Evolutionary conservation across 495 filamentous ascomycete genomes (phyloP).

Genomic region (Podospora bellae-mahoneyi): DNA sequence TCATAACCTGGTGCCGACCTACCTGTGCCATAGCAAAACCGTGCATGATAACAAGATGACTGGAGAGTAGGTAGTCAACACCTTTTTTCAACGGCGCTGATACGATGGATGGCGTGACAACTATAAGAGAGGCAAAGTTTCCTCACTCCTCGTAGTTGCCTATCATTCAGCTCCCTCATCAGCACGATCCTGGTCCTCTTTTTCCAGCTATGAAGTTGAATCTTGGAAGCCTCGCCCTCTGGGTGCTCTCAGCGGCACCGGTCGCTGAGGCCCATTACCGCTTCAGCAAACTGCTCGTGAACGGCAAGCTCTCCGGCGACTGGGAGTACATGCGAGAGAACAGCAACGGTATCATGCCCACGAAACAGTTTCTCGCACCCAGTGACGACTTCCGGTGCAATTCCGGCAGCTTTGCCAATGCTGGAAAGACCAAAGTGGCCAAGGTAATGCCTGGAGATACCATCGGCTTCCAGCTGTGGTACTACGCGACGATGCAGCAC

Average conservation of each 20-base stretch:
- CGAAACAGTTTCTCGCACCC: constrained; percentile 26
- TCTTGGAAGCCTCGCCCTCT: constrained; percentile 12
- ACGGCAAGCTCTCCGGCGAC: constrained; percentile 16
- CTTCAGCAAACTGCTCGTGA: constrained; percentile 21
- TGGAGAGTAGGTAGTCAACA: no score
- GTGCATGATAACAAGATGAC: no score
- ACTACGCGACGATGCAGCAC: constrained; percentile 31
- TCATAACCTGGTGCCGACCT: no score
- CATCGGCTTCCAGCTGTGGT: constrained; percentile 33
- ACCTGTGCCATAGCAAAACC: no score
- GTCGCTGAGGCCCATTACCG: constrained; percentile 20
- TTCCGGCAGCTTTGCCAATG: constrained; percentile 15
- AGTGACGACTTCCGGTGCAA: constrained; percentile 37
- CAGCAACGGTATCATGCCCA: constrained; percentile 27
- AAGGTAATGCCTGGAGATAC: constrained; percentile 25
- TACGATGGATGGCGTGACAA: no score
- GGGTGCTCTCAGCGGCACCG: constrained; percentile 11
- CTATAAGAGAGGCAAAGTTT: no score
- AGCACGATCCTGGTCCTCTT: background rate
- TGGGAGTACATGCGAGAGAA: constrained; percentile 23
- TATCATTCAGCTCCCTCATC: no score
- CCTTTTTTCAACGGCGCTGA: no score
- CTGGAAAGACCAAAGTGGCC: constrained; percentile 19
- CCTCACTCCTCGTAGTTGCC: no score
- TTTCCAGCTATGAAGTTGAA: constrained; percentile 2